Conservation (phyloP, 2,329 filamentous ascomycete genomes). For the Monilinia fructicola region DNA sequence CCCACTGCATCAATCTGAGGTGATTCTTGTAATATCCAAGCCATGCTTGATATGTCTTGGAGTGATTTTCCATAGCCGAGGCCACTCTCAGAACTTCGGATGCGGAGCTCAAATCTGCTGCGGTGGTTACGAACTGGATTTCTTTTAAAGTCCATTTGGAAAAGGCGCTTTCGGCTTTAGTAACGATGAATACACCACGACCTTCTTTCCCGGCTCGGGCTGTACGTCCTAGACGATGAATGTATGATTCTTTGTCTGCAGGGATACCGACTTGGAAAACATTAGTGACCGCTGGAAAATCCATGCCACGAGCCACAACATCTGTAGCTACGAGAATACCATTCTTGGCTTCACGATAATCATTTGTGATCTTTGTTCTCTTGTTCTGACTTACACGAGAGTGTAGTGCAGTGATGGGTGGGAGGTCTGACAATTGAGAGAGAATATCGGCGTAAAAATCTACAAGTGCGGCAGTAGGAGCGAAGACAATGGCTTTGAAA, state of each 20-base stretch:
- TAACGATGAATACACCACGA: slow-evolving; percentile 66
- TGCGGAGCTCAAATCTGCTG: slow-evolving; percentile 48
- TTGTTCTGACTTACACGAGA: slow-evolving; percentile 69
- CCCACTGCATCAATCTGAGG: slow-evolving; percentile 45
- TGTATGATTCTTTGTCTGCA: slow-evolving; percentile 66
- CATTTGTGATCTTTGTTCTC: slow-evolving; percentile 69
- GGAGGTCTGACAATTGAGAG: slow-evolving; percentile 35
- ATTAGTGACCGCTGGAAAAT: slow-evolving; percentile 78
- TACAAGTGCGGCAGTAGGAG: slow-evolving; percentile 75
- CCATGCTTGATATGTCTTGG: slow-evolving; percentile 57
- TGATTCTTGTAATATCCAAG: slow-evolving; percentile 55
- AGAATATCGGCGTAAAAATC: slow-evolving; percentile 63
- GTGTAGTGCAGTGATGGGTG: slow-evolving; percentile 59
- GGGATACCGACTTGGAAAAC: slow-evolving; percentile 72
- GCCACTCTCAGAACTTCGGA: slow-evolving; percentile 45
- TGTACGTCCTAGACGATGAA: slow-evolving; percentile 75
- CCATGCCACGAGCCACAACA: slow-evolving; percentile 79
- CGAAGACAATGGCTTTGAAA: slow-evolving; percentile 97
- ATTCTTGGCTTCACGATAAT: slow-evolving; percentile 63
- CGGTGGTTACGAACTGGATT: slow-evolving; percentile 52
- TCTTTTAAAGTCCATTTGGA: slow-evolving; percentile 52
- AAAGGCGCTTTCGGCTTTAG: slow-evolving; percentile 56
- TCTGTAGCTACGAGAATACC: slow-evolving; percentile 76
- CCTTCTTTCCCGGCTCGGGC: slow-evolving; percentile 73
- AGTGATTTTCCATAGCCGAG: slow-evolving; percentile 48